Evolutionary conservation across 2,329 filamentous ascomycete species (phyloP), one percentile per base, ranked within the genome.

Genomic region (Phialophora tarda): DNA sequence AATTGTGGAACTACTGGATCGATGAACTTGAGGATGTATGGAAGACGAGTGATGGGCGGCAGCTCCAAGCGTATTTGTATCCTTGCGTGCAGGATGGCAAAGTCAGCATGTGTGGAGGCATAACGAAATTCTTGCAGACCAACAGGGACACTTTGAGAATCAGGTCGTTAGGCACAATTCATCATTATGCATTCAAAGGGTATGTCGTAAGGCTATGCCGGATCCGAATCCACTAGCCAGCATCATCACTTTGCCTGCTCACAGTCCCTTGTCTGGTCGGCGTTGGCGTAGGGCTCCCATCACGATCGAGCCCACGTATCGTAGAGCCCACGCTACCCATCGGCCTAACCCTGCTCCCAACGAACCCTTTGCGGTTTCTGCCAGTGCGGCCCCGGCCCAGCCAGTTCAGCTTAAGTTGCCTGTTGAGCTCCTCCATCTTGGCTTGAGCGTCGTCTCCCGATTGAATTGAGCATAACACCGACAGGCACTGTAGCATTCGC

Each of bases 401-500:
- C 95, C 95, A 99, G 78, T 99, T 99, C 74, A 97, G 88, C 80
- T 98, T 99, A 68, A 99, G 82, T 73, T 95, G 88, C 75, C 92
- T 90, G 64, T 90, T 92, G 69, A 99, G 81, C 74, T 93, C 87
- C 68, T 94, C 90, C 74, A 98, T 90, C 78, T 90, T 92, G 64
- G 85, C 85, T 75, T 94, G 91, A 1, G 87, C 85, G 44, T 90
- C 88, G 70, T 96, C 92, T 10, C 86, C 86, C 0, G 84, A 87
- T 74, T 87, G 89, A 12, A 96, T 86, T 68, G 89, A 89, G 2
- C 92, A 91, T 24, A 99, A 83, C 7, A 99, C 93, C 76, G 90
- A 94, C 78, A 98, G 90, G 78, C 95, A 99, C 81, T 99, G 95
- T 69, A 99, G 82, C 92, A 99, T 96, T 59, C 94, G 85, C 0